Evolutionary conservation across 208 protist genomes (phyloP), one percentile per base, ranked within the genome.

Genomic region (Trypanosomatidae sp.): DNA sequence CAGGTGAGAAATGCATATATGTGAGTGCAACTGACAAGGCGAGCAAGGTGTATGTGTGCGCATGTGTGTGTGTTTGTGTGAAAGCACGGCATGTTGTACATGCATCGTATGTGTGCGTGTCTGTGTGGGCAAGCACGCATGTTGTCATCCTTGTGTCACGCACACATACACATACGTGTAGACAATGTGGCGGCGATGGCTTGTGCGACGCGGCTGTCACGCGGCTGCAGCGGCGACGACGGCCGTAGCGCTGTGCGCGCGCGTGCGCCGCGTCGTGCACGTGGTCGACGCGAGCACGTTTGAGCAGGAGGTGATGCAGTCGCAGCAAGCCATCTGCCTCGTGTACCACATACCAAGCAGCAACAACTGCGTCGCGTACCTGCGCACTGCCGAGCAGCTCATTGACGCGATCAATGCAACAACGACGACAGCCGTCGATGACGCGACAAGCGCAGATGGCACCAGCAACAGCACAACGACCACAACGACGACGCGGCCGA

Each of bases 301-400:
- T 53, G 71, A 88, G 15, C 54, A 47, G 21, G 72, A 92, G 52
- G 84, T 92, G 24, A 51, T 92, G 37, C 76, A 92, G 52, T 92
- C 84, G 0, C 75, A 92, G 60, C 79, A 92, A 33, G 84, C 84
- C 6, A 82, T 92, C 42, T 92, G 84, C 48, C 54, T 92, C 7
- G 51, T 92, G 6, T 92, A 88, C 47, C 56, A 85, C 46, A 62
- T 85, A 20, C 56, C 56, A 16, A 66, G 71, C 26, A 85, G 58
- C 44, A 71, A 56, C 35, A 70, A 64, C 45, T 92, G 84, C 49
- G 44, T 49, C 1, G 62, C 71, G 11, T 88, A 77, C 56, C 24
- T 92, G 4, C 42, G 55, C n/a, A 52, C 56, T 2, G 58, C 76
- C 0, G 78, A 89, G 49, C 54, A 66, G 42, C 61, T 88, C 20